Base-by-base conservation (phyloP, 225 moss, liverwort and hornwort genomes). In the Physcomitrium patens region DNA sequence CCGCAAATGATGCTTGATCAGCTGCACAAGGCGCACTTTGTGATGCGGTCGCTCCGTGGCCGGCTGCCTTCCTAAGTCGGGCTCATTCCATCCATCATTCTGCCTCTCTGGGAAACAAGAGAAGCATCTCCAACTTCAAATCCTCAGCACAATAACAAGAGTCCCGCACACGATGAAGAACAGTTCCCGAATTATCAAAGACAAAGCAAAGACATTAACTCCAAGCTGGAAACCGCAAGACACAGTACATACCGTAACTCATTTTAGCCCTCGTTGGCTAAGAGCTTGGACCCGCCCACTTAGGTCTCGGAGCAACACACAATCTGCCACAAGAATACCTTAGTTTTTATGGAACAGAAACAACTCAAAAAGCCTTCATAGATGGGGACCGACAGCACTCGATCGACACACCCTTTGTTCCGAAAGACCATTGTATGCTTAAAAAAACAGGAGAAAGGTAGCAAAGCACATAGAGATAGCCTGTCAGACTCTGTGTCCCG, bases 1-100 rank as follows among this genome's bases (percentile, higher is more conserved):
- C 65, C 88, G 86, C 20, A 90, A 28, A 54, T 96, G 93, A 48
- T 91, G 84, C 69, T 78, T 80, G 6, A 93, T 41, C 9, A 86
- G 31, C 62, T 79, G 70, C 73, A 42, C 5, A 56, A 87, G 75
- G 65, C 70, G 77, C 71, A 61, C 87, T 28, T 77, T 79, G 46
- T 49, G 65, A 0, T 13, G 3, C 23, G 84, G 84, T 49, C 66
- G 63, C 23, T 80, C 80, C 60, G 60, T 24, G 0, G 31, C 31
- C 31, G 81, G 57, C 62, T 76, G 83, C n/a, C 73, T 67, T 37
- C 62, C 78, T 54, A 57, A 43, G 4, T 81, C 83, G 31, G 31
- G 31, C 7, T 87, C 81, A 7, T 81, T 81, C 83, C 76, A 53
- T 8, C 76, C 5, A 37, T 37, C 83, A 76, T 74, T 75, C 56